Evolutionary conservation across 345 rosid genomes (phyloP), one percentile per base, ranked within the genome.

Genomic region (Eucalyptus cloeziana): DNA sequence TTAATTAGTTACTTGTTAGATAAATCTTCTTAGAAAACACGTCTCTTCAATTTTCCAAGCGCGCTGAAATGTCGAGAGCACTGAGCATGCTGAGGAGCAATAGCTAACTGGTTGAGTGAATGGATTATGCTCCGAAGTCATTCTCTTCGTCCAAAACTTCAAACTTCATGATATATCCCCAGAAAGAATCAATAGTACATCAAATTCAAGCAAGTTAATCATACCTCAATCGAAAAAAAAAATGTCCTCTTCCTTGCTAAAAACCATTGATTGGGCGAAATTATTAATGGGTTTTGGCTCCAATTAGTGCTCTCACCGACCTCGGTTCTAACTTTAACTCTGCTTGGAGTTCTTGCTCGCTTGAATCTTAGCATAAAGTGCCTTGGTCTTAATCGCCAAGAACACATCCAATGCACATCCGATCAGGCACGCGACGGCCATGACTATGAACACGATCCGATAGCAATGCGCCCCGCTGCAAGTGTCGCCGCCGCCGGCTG

Each of bases 391-490:
- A 22, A 93, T 87, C 12, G 97, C 92, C 90, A 97, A 92, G 9
- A 93, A 4, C 71, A 95, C 89, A 89, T 97, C 99, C 89, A 97
- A 90, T 88, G 95, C 95, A 45, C 94, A 94, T 85, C 99, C 99
- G 21, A 95, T 50, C 8, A 92, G 51, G 54, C 97, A 97, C 3
- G 96, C 89, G 12, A 93, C 64, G 3, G 98, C 95, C 99, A 97
- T 97, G 52, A 95, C 91, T 40, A 94, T 67, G 90, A 96, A 97
- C 85, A 95, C 96, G 8, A 95, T 95, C 87, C 98, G 91, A 56
- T 95, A 97, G 89, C 99, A 97, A 89, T 97, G 99, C 6, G 96
- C 95, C 88, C 99, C 99, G 1, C 92, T 94, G 88, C 99, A 98
- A 49, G 98, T 96, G 92, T 96, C 93, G 12, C 99, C 97, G 5